Percentiles rank a stretch among this genome's conserved stretches.
Evolutionary conservation across 1,284 basidiomycete genomes (phyloP).

Genomic region (Microbotryomycetes sp.): DNA sequence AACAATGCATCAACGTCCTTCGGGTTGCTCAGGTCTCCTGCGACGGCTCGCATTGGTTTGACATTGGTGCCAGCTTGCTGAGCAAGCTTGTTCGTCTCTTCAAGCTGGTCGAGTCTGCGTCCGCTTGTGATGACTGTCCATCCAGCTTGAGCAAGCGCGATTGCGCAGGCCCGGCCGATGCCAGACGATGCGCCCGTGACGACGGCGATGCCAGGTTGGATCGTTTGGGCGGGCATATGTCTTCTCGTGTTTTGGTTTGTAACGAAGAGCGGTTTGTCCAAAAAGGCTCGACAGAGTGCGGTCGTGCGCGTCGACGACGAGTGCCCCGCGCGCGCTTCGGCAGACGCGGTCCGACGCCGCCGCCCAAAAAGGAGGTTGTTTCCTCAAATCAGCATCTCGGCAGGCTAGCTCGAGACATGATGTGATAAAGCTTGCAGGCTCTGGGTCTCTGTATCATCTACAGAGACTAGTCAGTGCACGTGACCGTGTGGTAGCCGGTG

Average conservation of each 20-base stretch:
- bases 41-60: slow-evolving; percentile 44
- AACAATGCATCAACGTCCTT: slow-evolving; percentile 57
- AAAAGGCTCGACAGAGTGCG: too few species aligned
- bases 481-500: too few species aligned
- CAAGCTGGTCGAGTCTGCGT: slow-evolving; percentile 52
- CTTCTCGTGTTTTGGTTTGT: too few species aligned
- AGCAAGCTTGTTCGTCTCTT: slow-evolving; percentile 53
- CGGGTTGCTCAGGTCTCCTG: slow-evolving; percentile 59
- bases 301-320: too few species aligned
- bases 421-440: too few species aligned
- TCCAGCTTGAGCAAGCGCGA: slow-evolving; percentile 52
- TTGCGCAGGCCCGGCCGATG: slow-evolving; percentile 49
- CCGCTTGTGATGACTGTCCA: slow-evolving; percentile 57
- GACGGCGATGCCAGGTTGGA: slow-evolving; percentile 12
- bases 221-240: not conserved
- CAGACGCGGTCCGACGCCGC: not conserved
- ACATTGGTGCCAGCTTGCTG: slow-evolving; percentile 33
- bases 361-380: not conserved
- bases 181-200: slow-evolving; percentile 38
- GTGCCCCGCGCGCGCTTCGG: not conserved
- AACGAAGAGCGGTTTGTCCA: too few species aligned
- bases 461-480: too few species aligned
- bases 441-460: too few species aligned
- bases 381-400: too few species aligned
- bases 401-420: too few species aligned